Conservation (phyloP, 495 filamentous ascomycete genomes). For the Penicillium mononematosum region DNA sequence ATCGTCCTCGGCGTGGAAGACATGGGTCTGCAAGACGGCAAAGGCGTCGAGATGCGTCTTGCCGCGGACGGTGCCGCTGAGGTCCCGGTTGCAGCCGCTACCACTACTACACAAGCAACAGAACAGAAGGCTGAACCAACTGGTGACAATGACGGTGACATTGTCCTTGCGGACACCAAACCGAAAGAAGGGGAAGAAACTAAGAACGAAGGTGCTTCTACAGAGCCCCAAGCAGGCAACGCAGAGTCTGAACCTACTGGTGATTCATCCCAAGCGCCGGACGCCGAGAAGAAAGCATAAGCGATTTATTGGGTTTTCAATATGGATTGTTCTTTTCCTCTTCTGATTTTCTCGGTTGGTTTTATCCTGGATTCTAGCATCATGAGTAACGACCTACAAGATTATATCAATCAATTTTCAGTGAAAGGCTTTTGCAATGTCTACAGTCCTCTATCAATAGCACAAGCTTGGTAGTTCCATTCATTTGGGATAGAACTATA, state of each 20-base stretch:
- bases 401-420: constrained; percentile 12
- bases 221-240: constrained; percentile 8
- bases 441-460: neutral
- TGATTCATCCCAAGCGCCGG: constrained; percentile 15
- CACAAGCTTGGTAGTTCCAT: neutral
- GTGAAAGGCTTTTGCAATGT: constrained; percentile 5
- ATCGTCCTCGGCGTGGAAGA: constrained; percentile 82
- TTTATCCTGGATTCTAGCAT: constrained; percentile 19
- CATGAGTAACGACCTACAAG: constrained; percentile 34
- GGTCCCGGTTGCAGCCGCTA: constrained; percentile 14
- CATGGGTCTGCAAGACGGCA: constrained; percentile 72
- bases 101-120: constrained; percentile 15
- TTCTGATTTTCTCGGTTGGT: constrained; percentile 8
- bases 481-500: neutral
- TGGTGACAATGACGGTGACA: constrained; percentile 44
- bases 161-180: constrained; percentile 38
- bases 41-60: constrained; percentile 45
- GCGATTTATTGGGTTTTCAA: neutral
- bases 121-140: constrained; percentile 17
- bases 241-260: constrained; percentile 7
- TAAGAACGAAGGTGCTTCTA: constrained; percentile 13
- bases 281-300: constrained; percentile 20
- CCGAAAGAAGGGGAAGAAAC: constrained; percentile 15
- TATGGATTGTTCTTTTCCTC: neutral
- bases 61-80: constrained; percentile 16